Evolutionary conservation across 441 rosid genomes (phyloP).

Genomic region (Pelargonium australe): DNA sequence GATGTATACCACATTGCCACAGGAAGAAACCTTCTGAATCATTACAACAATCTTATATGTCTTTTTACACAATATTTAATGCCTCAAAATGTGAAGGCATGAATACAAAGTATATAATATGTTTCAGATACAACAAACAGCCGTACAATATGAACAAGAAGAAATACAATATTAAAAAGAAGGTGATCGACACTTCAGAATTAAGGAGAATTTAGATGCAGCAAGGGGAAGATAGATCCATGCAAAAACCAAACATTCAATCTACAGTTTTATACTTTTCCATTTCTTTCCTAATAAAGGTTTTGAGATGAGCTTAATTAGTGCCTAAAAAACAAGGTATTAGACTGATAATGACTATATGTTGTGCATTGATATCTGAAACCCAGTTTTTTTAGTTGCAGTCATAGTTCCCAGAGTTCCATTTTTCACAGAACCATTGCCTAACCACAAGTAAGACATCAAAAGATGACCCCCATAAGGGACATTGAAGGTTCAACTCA

Average conservation of each 20-base stretch:
- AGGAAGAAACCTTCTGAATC: not conserved
- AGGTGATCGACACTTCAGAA: not conserved
- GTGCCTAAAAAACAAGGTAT: not conserved
- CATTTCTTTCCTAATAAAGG: not conserved
- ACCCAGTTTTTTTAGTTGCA: not conserved
- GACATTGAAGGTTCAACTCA: not conserved
- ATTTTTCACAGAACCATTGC: not conserved
- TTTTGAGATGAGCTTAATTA: not conserved
- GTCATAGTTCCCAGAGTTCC: not conserved
- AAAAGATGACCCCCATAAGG: not conserved
- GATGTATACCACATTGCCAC: slow-evolving; percentile 2
- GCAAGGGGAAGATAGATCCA: not conserved
- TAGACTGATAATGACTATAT: not conserved
- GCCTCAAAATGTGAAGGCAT: too few relatives aligned
- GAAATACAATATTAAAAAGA: not conserved
- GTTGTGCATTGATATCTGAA: not conserved
- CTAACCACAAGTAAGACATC: not conserved
- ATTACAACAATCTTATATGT: not conserved
- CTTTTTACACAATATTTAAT: not conserved
- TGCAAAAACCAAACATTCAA: not conserved
- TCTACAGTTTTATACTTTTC: not conserved
- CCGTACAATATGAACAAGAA: too few relatives aligned
- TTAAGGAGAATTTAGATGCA: not conserved
- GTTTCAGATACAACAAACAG: too few relatives aligned
- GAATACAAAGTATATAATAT: too few relatives aligned